Base-by-base conservation (phyloP, 768 basidiomycete genomes). In the Hygrocybe punicea region DNA sequence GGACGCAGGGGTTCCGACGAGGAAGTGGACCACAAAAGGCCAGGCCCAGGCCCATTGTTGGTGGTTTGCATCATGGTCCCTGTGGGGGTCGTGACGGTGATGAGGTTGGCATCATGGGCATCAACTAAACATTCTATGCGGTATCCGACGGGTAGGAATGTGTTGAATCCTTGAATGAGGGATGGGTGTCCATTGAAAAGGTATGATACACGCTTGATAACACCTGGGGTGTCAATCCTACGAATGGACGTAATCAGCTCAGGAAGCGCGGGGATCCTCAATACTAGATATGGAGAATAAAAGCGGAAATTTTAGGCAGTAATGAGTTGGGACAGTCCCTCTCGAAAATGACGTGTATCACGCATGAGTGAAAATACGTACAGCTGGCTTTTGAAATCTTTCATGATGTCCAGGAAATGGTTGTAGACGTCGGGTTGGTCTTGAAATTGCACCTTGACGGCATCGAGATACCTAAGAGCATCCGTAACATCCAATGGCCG, bases 131-230 rank as follows among this genome's bases (percentile, higher is more conserved):
- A 87, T 62, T 96, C 93, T 69, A 99, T 98, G 48, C 91, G 86
- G 68, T 98, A 99, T 14, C 96, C 96, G 19, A 84, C 81, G 3
- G 96, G 96, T 10, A 99, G 81, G 73, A 98, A 99, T 0, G 94
- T 97, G 74, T 98, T 98, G 81, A 99, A 99, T 9, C 95, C 95
- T 71, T 96, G 93, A 46, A 99, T 98, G 59, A 99, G 87, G 5
- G 77, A 68, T 0, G 92, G 91, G 65, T 97, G 93, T 2, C 91
- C 92, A 55, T 86, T 84, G 76, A 99, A 98, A 23, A 99, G 84
- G 49, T 86, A 83, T 1, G 95, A 96, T 25, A 98, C 96, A 52
- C 95, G 91, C 66, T 87, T 86, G 66, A 99, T 99, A 47, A 99
- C 96, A 36, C 93, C 94, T 0, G 96, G 96, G 0, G 96, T 99